phyloP scores from a whole-genome alignment of 139 green algal genomes.

The Closterium sp. region DNA sequence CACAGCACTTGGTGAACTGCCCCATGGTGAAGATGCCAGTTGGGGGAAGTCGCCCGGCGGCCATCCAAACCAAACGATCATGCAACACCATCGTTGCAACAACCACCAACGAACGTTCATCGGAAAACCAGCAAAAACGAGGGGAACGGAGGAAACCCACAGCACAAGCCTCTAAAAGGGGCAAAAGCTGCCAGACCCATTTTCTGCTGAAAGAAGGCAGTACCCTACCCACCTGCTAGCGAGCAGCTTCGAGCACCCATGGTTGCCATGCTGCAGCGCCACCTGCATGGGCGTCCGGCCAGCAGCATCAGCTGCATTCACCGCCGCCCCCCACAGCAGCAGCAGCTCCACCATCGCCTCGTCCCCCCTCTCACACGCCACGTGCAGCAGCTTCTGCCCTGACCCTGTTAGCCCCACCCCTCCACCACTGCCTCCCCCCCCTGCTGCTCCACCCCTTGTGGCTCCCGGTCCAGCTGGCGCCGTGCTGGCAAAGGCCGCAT shows the following conservation, averaged over 20 bases:
- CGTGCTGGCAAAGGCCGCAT: background rate
- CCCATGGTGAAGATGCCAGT: too few species aligned
- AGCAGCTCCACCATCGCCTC: conserved; percentile 25
- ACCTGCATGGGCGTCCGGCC: conserved; percentile 1
- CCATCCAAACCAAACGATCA: too few species aligned
- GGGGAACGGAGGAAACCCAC: too few species aligned
- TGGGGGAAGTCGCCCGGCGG: too few species aligned
- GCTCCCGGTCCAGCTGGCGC: background rate
- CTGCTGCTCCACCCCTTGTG: background rate
- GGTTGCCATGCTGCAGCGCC: background rate
- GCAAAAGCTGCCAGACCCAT: too few species aligned
- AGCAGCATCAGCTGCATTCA: background rate
- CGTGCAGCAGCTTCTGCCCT: conserved; percentile 9
- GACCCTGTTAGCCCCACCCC: background rate
- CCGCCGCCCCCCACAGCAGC: conserved; percentile 13
- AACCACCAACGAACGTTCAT: too few species aligned
- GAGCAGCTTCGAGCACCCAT: conserved; percentile 5
- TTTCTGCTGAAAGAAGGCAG: too few species aligned
- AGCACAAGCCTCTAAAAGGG: too few species aligned
- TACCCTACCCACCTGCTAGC: background rate
- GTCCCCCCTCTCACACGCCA: background rate
- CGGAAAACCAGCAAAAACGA: too few species aligned
- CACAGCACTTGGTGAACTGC: too few species aligned
- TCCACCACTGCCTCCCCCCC: background rate
- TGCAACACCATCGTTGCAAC: too few species aligned